Evolutionary conservation across 129 eudicot genomes (phyloP).

Genomic region (Solidago caesia): DNA sequence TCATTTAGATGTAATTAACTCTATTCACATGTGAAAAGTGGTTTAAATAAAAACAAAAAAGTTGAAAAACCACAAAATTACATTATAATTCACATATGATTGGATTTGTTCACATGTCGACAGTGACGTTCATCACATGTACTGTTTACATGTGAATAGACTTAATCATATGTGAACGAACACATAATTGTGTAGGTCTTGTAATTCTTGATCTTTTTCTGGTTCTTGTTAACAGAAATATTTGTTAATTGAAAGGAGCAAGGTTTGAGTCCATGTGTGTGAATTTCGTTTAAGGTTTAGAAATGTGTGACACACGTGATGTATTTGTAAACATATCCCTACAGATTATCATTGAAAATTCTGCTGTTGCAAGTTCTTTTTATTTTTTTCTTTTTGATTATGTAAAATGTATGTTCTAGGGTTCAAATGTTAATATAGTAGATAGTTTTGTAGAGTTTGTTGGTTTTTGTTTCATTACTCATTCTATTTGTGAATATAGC

Average conservation of each 20-base stretch:
- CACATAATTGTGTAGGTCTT: no score
- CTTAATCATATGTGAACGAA: no score
- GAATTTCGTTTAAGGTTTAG: not conserved
- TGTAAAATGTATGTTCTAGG: not conserved
- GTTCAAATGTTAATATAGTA: slow-evolving; percentile 4
- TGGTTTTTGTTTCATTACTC: not conserved
- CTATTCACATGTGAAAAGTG: no score
- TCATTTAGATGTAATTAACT: no score
- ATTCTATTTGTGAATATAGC: slow-evolving; percentile 4
- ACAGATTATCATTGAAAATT: not conserved
- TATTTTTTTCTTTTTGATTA: not conserved
- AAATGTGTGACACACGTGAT: not conserved
- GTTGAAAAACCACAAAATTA: no score
- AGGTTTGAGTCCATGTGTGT: not conserved
- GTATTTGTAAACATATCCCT: not conserved
- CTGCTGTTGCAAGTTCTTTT: not conserved
- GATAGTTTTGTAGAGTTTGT: slow-evolving; percentile 1
- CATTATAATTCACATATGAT: no score
- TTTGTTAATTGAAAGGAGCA: not conserved
- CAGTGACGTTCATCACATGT: no score
- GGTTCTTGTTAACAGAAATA: not conserved
- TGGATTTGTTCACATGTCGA: no score
- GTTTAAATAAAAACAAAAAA: no score
- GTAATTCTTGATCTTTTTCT: not conserved
- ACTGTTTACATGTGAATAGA: no score